Conservation (phyloP, 495 filamentous ascomycete genomes). For the Penicillium turbatum region DNA sequence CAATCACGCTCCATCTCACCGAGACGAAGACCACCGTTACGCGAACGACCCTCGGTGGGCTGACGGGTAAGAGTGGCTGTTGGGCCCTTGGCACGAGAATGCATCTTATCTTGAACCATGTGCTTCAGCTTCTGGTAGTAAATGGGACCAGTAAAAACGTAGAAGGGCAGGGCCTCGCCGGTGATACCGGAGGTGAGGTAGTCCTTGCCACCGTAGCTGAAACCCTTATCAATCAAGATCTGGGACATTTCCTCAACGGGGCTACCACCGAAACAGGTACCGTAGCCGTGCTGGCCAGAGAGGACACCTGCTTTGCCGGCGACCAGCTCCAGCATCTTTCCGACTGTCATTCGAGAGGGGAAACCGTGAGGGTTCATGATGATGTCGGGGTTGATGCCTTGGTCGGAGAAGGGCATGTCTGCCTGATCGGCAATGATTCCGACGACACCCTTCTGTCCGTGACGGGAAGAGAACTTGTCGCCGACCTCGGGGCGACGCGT, state of each 20-base stretch:
- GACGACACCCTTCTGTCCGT: slow-evolving; percentile 97
- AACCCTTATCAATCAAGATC: slow-evolving; percentile 79
- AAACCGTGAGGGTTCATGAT: slow-evolving; percentile 99
- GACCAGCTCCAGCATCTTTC: slow-evolving; percentile 93
- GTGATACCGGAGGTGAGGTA: slow-evolving; percentile 94
- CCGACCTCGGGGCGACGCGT: slow-evolving; percentile 91
- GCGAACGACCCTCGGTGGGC: slow-evolving; percentile 90
- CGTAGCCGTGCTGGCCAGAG: slow-evolving; percentile 76
- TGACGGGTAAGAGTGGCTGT: slow-evolving; percentile 90
- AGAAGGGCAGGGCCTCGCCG: slow-evolving; percentile 85
- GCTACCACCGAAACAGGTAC: slow-evolving; percentile 91
- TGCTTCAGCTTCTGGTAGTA: slow-evolving; percentile 99
- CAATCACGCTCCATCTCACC: slow-evolving; percentile 99
- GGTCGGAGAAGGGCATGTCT: slow-evolving; percentile 94
- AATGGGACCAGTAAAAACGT: slow-evolving; percentile 97
- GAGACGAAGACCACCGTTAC: slow-evolving; percentile 86
- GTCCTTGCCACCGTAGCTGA: slow-evolving; percentile 94
- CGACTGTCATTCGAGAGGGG: slow-evolving; percentile 98
- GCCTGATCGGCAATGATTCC: slow-evolving; percentile 94
- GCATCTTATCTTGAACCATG: slow-evolving; percentile 99
- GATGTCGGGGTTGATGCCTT: slow-evolving; percentile 87
- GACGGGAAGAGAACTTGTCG: slow-evolving; percentile 97
- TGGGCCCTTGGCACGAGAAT: slow-evolving; percentile 85
- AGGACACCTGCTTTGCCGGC: slow-evolving; percentile 91
- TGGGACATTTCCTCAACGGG: slow-evolving; percentile 87